These are phyloP conservation scores for Cladosporium sp. DNA, from an alignment of 2,329 filamentous ascomycete species.

Conservation along the genomic window DNA sequence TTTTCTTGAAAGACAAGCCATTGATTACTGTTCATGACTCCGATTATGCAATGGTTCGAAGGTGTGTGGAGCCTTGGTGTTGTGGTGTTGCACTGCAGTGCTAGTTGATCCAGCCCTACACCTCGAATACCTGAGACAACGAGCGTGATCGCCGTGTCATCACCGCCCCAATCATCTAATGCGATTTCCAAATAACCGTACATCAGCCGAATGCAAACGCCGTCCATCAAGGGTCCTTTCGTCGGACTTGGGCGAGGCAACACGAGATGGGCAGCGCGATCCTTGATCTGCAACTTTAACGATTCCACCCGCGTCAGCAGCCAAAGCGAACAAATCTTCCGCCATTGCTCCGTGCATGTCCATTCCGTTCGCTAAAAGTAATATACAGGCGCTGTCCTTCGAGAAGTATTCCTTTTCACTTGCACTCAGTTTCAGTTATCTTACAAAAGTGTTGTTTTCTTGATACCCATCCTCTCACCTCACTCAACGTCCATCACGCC, in stretches of 20 bases:
- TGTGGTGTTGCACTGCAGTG: too few species aligned
- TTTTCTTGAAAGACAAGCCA: too few species aligned
- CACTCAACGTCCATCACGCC: background rate
- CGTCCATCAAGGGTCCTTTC: background rate
- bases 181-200: too few species aligned
- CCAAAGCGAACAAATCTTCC: constrained; percentile 5
- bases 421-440: background rate
- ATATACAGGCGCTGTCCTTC: background rate
- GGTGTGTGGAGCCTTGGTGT: too few species aligned
- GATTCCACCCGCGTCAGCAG: background rate
- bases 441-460: background rate
- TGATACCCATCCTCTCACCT: background rate
- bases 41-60: too few species aligned
- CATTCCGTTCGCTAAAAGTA: background rate
- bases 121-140: too few species aligned
- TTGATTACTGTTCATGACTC: too few species aligned
- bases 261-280: background rate
- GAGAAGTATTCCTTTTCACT: background rate
- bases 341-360: constrained; percentile 16
- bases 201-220: background rate
- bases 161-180: too few species aligned
- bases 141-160: too few species aligned
- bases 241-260: constrained; percentile 10
- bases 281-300: background rate
- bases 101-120: too few species aligned